A percentile compares a stretch with the other conserved stretches of the same genome.
Conservation (phyloP, 345 rosid species). For the Eutrema japonicum region DNA sequence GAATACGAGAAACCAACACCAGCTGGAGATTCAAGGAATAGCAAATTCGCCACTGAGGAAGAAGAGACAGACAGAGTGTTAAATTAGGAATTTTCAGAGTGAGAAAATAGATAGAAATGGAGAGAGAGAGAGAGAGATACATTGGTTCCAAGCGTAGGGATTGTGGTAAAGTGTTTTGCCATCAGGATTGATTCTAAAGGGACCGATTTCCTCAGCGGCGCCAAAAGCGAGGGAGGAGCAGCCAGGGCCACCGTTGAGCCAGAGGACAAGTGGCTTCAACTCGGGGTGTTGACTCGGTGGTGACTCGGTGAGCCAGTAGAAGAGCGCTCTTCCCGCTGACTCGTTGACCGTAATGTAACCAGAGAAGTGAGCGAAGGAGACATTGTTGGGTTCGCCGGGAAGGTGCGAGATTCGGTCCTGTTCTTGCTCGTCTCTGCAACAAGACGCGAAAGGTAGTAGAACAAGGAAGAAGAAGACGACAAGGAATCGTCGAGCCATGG, state of each 20-base stretch:
- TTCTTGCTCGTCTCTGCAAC: conserved; percentile 51
- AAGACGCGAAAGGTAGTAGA: conserved; percentile 39
- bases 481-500: conserved; percentile 32
- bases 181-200: conserved; percentile 73
- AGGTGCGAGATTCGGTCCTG: conserved; percentile 62
- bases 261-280: conserved; percentile 65
- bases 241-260: conserved; percentile 98
- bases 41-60: conserved; percentile 77
- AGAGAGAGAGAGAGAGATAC: conserved; percentile 45
- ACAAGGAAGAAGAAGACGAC: conserved; percentile 40
- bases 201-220: conserved; percentile 88
- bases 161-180: conserved; percentile 76
- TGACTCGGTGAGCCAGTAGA: conserved; percentile 91
- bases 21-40: conserved; percentile 94
- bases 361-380: conserved; percentile 72
- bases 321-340: conserved; percentile 86
- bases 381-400: conserved; percentile 82
- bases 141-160: conserved; percentile 79
- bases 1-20: conserved; percentile 97
- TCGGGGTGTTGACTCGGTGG: conserved; percentile 52
- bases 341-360: conserved; percentile 84
- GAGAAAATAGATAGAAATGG: neutral
- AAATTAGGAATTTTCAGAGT: neutral
- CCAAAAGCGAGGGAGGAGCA: conserved; percentile 91
- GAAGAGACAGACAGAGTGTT: neutral